phyloP scores from a whole-genome alignment of 2,329 filamentous ascomycete species.

The Nemania sp. region DNA sequence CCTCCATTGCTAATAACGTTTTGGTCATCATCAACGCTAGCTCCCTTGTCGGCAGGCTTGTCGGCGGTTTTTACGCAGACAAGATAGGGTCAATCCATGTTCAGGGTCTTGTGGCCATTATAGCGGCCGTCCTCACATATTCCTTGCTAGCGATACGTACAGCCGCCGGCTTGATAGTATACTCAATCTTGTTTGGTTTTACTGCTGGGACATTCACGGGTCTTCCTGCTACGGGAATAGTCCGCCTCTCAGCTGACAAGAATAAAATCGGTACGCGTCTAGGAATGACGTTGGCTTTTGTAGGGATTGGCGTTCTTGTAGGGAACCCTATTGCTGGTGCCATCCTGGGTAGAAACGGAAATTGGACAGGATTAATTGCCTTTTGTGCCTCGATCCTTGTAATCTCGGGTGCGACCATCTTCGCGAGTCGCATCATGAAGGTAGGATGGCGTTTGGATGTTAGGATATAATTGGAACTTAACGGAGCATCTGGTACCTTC shows the following conservation, averaged over 20 bases:
- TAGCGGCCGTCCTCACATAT: conserved; percentile 18
- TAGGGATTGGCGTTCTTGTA: conserved; percentile 25
- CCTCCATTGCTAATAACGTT: no score
- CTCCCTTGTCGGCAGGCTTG: conserved; percentile 23
- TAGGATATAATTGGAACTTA: no score
- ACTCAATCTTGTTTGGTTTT: conserved; percentile 21
- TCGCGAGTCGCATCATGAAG: conserved; percentile 18
- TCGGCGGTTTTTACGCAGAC: conserved; percentile 24
- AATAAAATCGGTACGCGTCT: conserved; percentile 29
- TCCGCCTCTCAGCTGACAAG: conserved; percentile 23
- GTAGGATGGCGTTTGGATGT: no score
- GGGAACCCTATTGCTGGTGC: conserved; percentile 28
- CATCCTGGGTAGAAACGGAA: conserved; percentile 17
- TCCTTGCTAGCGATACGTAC: conserved; percentile 19
- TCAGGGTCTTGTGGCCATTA: conserved; percentile 18
- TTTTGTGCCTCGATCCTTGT: conserved; percentile 25
- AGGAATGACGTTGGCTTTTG: conserved; percentile 25
- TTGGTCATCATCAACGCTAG: conserved; percentile 23
- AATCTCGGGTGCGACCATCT: conserved; percentile 16
- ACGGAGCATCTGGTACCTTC: no score
- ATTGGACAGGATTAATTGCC: conserved; percentile 24
- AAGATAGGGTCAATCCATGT: conserved; percentile 22
- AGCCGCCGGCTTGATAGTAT: conserved; percentile 13
- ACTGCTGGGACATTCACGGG: conserved; percentile 23
- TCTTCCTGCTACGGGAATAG: conserved; percentile 20